Conservation (phyloP, 176 grass and related monocot species). For the Eleusine coracana region DNA sequence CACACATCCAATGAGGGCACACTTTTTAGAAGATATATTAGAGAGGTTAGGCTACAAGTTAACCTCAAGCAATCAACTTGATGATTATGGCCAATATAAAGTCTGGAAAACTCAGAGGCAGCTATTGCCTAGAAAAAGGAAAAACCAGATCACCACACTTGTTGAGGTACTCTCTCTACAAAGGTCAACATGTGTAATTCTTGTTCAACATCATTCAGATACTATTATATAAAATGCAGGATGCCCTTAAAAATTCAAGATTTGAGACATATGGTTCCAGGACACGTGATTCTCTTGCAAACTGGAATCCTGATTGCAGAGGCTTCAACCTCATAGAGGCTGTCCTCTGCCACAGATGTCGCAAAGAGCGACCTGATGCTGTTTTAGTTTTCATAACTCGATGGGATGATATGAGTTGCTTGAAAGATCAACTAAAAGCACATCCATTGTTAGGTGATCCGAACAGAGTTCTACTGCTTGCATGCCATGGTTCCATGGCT, state of each 20-base stretch:
- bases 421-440: slow-evolving; percentile 92
- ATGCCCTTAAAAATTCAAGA: slow-evolving; percentile 78
- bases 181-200: slow-evolving; percentile 2
- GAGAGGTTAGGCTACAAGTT: slow-evolving; percentile 93
- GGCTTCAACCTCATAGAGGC: slow-evolving; percentile 97
- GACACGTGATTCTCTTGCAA: slow-evolving; percentile 81
- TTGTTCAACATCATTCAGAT: slow-evolving; percentile 33
- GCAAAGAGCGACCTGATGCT: slow-evolving; percentile 86
- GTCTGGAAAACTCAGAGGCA: slow-evolving; percentile 97
- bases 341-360: slow-evolving; percentile 92
- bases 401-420: slow-evolving; percentile 96
- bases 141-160: slow-evolving; percentile 91
- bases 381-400: slow-evolving; percentile 97
- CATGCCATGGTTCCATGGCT: slow-evolving; percentile 98
- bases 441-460: slow-evolving; percentile 91
- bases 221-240: slow-evolving; percentile 57
- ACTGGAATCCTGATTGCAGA: slow-evolving; percentile 95
- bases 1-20: slow-evolving; percentile 85
- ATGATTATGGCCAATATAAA: slow-evolving; percentile 99
- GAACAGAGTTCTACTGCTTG: slow-evolving; percentile 84
- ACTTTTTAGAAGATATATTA: slow-evolving; percentile 97
- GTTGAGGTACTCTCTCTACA: slow-evolving; percentile 69
- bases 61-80: slow-evolving; percentile 89
- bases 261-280: slow-evolving; percentile 80
- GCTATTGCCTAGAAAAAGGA: slow-evolving; percentile 81